phyloP scores from a whole-genome alignment of 345 rosid genomes.

The Heritiera fomes region DNA sequence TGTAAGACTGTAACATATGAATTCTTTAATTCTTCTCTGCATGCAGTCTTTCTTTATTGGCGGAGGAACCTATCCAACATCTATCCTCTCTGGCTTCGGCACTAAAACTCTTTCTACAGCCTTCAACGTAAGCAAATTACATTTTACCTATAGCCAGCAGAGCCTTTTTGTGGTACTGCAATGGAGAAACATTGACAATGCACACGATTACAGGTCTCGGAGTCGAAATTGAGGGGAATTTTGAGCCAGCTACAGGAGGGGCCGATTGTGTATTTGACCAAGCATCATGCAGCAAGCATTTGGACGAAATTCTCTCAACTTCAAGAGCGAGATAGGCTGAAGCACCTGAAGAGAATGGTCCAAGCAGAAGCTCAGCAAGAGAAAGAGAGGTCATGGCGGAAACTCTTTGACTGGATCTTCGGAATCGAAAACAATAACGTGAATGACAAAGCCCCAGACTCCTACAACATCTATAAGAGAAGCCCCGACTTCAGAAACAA shows the following conservation, averaged over 20 bases:
- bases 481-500: constrained; percentile 55
- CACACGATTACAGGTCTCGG: constrained; percentile 43
- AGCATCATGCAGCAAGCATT: constrained; percentile 43
- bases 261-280: constrained; percentile 55
- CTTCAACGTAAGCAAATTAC: constrained; percentile 56
- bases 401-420: constrained; percentile 40
- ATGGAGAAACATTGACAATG: neutral
- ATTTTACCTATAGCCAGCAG: neutral
- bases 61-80: constrained; percentile 62
- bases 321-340: constrained; percentile 49
- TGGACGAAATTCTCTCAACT: constrained; percentile 59
- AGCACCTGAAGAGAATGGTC: constrained; percentile 52
- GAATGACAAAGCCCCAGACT: constrained; percentile 43
- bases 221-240: constrained; percentile 42
- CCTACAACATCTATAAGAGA: constrained; percentile 61
- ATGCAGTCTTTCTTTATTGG: constrained; percentile 82
- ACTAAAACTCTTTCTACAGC: constrained; percentile 63
- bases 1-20: neutral
- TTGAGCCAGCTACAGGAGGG: constrained; percentile 49
- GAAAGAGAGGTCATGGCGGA: constrained; percentile 64
- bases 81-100: constrained; percentile 69
- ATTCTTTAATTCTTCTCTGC: too few species aligned
- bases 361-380: constrained; percentile 29
- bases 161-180: neutral
- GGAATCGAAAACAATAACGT: constrained; percentile 22